phyloP scores from a whole-genome alignment of 352 stramenopile species.

The Pythium periplocum region DNA sequence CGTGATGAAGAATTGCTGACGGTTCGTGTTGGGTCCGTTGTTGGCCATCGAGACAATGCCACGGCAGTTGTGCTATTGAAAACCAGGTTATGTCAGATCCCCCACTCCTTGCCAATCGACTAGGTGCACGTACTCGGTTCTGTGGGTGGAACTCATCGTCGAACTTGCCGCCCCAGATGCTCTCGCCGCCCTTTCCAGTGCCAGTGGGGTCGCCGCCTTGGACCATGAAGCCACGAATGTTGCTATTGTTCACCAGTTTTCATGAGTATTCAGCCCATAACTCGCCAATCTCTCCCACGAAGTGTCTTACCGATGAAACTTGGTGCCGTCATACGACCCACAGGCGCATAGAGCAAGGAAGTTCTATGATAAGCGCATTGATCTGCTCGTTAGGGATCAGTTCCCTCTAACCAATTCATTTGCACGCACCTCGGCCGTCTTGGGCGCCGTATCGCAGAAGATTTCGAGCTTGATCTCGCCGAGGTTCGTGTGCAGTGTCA shows the following conservation, averaged over 20 bases:
- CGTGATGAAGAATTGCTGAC: constrained; percentile 98
- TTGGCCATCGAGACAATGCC: constrained; percentile 93
- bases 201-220: constrained; percentile 89
- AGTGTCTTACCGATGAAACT: constrained; percentile 79
- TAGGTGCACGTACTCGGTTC: constrained; percentile 43
- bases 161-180: constrained; percentile 87
- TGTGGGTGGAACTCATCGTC: constrained; percentile 91
- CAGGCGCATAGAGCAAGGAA: constrained; percentile 94
- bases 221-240: constrained; percentile 87
- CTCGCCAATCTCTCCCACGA: background rate
- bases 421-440: constrained; percentile 63
- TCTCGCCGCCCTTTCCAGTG: constrained; percentile 88
- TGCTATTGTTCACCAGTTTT: constrained; percentile 25
- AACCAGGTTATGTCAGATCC: background rate
- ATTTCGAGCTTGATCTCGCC: constrained; percentile 97
- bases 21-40: constrained; percentile 89
- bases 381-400: too few relatives aligned
- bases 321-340: constrained; percentile 87
- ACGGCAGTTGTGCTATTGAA: constrained; percentile 72
- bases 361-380: constrained; percentile 59
- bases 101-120: background rate
- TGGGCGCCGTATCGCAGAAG: constrained; percentile 92
- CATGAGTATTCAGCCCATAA: background rate
- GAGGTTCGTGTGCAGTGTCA: constrained; percentile 93
- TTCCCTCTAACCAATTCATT: background rate